Conservation (phyloP, 208 protist species). For the Porcisia hertigi region DNA sequence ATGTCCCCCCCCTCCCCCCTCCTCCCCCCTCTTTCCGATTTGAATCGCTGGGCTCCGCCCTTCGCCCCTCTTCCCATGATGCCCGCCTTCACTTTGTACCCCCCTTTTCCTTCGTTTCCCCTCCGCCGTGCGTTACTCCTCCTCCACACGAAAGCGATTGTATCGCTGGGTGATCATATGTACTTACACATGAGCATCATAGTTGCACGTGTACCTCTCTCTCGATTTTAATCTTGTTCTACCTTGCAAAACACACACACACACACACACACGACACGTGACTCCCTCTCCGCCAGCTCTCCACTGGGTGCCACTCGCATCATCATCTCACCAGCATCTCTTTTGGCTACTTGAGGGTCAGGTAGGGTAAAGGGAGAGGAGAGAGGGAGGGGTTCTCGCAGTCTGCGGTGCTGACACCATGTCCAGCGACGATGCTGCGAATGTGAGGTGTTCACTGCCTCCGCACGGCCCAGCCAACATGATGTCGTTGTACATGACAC, state of each 20-base stretch:
- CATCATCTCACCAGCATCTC: background rate
- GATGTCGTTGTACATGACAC: constrained; percentile 79
- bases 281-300: background rate
- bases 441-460: constrained; percentile 21
- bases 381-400: background rate
- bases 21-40: background rate
- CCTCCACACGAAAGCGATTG: too few relatives aligned
- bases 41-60: too few relatives aligned
- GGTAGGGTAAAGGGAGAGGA: too few relatives aligned
- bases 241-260: too few relatives aligned
- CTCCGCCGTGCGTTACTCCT: too few relatives aligned
- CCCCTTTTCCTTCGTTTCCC: too few relatives aligned
- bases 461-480: constrained; percentile 75
- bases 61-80: too few relatives aligned
- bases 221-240: background rate
- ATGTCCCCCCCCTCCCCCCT: background rate
- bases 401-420: background rate
- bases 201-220: background rate
- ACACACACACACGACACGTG: background rate
- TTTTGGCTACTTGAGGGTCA: background rate
- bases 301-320: background rate
- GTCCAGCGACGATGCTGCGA: constrained; percentile 3
- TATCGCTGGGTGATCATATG: too few relatives aligned
- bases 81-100: too few relatives aligned
- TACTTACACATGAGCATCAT: too few relatives aligned